phyloP scores from a whole-genome alignment of 2,329 filamentous ascomycete species.

The Bipolaris oryzae region DNA sequence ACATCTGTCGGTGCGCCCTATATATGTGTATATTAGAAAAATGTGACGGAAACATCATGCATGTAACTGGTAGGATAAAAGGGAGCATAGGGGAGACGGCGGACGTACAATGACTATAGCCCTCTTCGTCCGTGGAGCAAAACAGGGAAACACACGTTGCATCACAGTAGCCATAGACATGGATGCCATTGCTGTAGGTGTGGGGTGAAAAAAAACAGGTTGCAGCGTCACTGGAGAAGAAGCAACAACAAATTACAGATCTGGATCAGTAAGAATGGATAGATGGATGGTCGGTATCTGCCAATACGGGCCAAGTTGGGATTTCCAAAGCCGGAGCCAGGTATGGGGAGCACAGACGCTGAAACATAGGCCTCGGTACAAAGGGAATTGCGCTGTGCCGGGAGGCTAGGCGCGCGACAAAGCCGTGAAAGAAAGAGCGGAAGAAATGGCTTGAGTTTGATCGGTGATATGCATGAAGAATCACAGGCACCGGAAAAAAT shows the following conservation, averaged over 20 bases:
- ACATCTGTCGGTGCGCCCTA: slow-evolving; percentile 42
- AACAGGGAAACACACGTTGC: not conserved
- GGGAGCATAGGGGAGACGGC: not conserved
- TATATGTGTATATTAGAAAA: not conserved
- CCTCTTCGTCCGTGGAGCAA: not conserved
- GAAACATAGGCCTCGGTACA: not conserved
- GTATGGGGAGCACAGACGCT: not conserved
- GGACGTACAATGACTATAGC: not conserved
- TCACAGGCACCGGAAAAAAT: not conserved
- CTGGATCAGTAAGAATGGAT: too few relatives aligned
- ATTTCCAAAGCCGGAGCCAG: not conserved
- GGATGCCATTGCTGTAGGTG: not conserved
- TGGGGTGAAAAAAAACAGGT: too few relatives aligned
- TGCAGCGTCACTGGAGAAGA: too few relatives aligned
- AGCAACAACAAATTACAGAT: too few relatives aligned
- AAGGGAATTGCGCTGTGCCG: not conserved
- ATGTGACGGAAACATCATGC: not conserved
- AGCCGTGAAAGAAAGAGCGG: not conserved
- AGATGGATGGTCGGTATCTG: too few relatives aligned
- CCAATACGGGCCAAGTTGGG: too few relatives aligned
- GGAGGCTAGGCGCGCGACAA: not conserved
- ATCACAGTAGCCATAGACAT: not conserved
- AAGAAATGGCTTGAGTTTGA: slow-evolving; percentile 10
- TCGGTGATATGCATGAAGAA: not conserved
- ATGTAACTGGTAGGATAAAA: not conserved